phyloP scores from a whole-genome alignment of 1,284 basidiomycete genomes.

The Boletus sp. region DNA sequence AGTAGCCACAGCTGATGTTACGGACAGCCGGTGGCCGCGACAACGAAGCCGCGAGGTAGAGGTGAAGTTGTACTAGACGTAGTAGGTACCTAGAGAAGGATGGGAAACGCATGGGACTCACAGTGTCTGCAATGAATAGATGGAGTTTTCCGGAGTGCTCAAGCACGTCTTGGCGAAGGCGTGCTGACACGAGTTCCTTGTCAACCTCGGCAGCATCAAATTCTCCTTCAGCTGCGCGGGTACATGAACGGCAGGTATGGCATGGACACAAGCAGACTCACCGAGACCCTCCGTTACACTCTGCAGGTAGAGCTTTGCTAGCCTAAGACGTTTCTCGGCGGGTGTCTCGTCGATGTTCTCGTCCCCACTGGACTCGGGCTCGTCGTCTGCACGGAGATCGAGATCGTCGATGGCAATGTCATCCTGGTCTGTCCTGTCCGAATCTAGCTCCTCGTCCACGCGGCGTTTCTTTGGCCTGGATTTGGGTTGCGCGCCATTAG shows the following conservation, averaged over 20 bases:
- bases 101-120: slow-evolving; percentile 33
- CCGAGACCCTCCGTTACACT: slow-evolving; percentile 77
- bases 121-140: slow-evolving; percentile 70
- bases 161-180: slow-evolving; percentile 86
- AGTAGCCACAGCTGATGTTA: slow-evolving; percentile 73
- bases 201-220: slow-evolving; percentile 94
- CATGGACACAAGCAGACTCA: slow-evolving; percentile 36
- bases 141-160: slow-evolving; percentile 85
- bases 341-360: slow-evolving; percentile 89
- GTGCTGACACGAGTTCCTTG: slow-evolving; percentile 83
- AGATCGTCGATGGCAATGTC: slow-evolving; percentile 71
- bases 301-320: slow-evolving; percentile 89
- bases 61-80: slow-evolving; percentile 34
- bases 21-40: slow-evolving; percentile 70
- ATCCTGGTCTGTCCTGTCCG: slow-evolving; percentile 58
- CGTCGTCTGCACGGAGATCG: slow-evolving; percentile 65
- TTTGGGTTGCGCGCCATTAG: slow-evolving; percentile 27
- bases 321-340: slow-evolving; percentile 86
- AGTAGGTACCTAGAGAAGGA: slow-evolving; percentile 22
- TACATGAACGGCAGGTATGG: not conserved
- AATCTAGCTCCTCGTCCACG: slow-evolving; percentile 70
- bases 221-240: slow-evolving; percentile 64
- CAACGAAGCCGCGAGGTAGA: slow-evolving; percentile 52
- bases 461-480: slow-evolving; percentile 34
- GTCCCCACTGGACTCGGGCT: slow-evolving; percentile 60